Evolutionary conservation across 306 rosid species (phyloP).

Genomic region (Dalbergia cochinchinensis): DNA sequence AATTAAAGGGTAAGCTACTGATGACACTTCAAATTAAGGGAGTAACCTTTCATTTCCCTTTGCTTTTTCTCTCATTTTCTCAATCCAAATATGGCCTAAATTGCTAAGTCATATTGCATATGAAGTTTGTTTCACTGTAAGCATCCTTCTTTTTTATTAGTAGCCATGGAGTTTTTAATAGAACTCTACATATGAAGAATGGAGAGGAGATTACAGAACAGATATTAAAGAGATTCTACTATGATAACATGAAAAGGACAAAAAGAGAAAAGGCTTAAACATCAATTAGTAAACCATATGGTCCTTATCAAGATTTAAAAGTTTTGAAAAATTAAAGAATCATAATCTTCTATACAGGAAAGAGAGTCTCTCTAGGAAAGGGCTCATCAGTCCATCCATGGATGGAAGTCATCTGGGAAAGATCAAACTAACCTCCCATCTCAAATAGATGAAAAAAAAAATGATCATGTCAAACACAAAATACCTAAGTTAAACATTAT

Average conservation of each 20-base stretch:
- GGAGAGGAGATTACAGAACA: conserved; percentile 1
- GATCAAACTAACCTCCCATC: conserved; percentile 26
- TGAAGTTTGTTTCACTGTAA: neutral
- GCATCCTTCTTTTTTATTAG: neutral
- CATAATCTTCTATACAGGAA: neutral
- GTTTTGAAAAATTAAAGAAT: conserved; percentile 12
- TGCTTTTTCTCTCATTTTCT: conserved; percentile 9
- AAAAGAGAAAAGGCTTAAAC: neutral
- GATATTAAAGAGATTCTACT: conserved; percentile 28
- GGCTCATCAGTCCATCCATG: conserved; percentile 32
- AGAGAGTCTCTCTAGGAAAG: conserved; percentile 25
- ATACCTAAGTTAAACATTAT: conserved; percentile 33
- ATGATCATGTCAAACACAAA: conserved; percentile 30
- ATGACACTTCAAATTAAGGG: neutral
- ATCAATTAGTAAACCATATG: conserved; percentile 9
- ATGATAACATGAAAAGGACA: conserved; percentile 11
- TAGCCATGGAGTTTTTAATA: neutral
- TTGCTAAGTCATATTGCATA: conserved; percentile 15
- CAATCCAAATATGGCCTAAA: conserved; percentile 5
- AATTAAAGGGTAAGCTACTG: neutral
- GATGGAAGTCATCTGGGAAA: conserved; percentile 40
- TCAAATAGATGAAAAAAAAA: conserved; percentile 30
- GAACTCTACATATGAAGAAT: neutral
- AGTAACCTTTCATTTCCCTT: conserved; percentile 20
- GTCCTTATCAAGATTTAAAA: conserved; percentile 5